Evolutionary conservation across 371 early-diverging fungal genomes (phyloP), one percentile per base, ranked within the genome.

Genomic region (Apophysomyces variabilis): DNA sequence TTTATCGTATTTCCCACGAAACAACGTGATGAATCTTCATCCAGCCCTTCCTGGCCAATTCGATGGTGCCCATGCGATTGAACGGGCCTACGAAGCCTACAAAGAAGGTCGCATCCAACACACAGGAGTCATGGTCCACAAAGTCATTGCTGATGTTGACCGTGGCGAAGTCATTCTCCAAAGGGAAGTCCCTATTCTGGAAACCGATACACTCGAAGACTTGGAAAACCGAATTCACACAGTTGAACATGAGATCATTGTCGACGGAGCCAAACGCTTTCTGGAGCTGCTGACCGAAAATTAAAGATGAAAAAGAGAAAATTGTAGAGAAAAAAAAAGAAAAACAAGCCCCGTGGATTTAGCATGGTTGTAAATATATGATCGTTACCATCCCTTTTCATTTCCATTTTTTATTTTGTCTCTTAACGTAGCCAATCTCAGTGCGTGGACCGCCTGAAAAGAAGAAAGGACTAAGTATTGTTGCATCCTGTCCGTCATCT

Each of bases 51-150:
- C 98, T 8, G 96, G 96, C 46, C 89, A 93, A 70, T 94, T 97
- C 72, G 96, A 96, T 66, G 99, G 99, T 41, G 95, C 96, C 0
- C 87, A 93, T 65, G 97, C 99, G 8, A 97, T 98, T 61, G 95
- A 95, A 62, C 81, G 97, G 5, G 99, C 99, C 14, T 96, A 80
- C 69, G 88, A 88, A 18, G 97, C 95, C 32, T 94, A 82, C 63
- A 68, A 89, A 72, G 76, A 85, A 61, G 95, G 95, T 8, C 74
- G 87, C 60, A 92, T 95, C 37, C 72, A 74, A 41, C 76, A 90
- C 21, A 97, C 98, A 0, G 99, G 99, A 36, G 92, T 95, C 61
- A 98, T 98, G 99, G 95, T 98, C 11, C 98, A 98, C 77, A 87
- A 93, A 45, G 97, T 97, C 36, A 96, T 97, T 67, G 89, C 95